phyloP scores from a whole-genome alignment of 257 asterid species.

The Paraleonurus japonicus region DNA sequence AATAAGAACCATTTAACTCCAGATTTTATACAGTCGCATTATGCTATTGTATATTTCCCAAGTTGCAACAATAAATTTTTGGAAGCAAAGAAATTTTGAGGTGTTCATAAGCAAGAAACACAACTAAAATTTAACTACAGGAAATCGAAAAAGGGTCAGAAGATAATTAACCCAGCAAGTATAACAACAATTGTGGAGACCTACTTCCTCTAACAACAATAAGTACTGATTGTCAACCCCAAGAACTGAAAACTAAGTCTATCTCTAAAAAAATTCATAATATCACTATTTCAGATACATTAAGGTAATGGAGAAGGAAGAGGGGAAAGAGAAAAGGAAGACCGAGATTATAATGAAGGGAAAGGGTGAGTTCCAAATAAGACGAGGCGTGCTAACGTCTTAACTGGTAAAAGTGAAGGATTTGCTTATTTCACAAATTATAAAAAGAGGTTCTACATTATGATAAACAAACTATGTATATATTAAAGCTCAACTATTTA shows the following conservation, averaged over 20 bases:
- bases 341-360: background rate
- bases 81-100: background rate
- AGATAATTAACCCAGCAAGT: background rate
- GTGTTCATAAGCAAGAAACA: background rate
- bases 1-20: constrained; percentile 19
- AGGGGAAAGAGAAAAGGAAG: background rate
- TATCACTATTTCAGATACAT: background rate
- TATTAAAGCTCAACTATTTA: no score
- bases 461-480: background rate
- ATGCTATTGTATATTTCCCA: background rate
- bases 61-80: background rate
- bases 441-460: background rate
- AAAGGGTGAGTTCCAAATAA: background rate
- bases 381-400: background rate
- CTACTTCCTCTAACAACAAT: background rate
- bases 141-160: background rate
- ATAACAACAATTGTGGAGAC: background rate
- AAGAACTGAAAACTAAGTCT: background rate
- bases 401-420: background rate
- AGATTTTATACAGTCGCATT: background rate
- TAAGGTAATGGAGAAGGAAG: background rate
- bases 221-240: background rate
- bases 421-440: background rate
- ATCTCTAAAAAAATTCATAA: background rate
- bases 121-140: background rate